Percentiles rank a stretch among this genome's conserved stretches.
Conservation (phyloP, 2,329 filamentous ascomycete genomes). For the Leptographium wingfieldii region DNA sequence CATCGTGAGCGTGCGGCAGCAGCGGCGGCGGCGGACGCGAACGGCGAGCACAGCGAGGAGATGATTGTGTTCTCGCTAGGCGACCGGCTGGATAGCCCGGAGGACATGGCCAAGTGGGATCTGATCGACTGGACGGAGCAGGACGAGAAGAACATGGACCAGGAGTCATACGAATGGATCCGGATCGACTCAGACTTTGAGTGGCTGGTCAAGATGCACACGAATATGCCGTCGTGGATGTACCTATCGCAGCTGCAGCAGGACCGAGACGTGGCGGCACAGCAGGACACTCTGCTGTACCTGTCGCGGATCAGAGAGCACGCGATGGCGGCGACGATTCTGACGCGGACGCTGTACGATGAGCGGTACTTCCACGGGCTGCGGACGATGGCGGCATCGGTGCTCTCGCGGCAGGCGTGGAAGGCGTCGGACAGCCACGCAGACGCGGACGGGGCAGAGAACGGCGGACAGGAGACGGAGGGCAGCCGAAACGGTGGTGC, state of each 20-base stretch:
- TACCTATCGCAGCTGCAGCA: slow-evolving; percentile 95
- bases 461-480: background rate
- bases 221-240: slow-evolving; percentile 88
- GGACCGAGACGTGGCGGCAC: slow-evolving; percentile 90
- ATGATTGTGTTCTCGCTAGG: slow-evolving; percentile 79
- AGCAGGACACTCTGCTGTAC: slow-evolving; percentile 63
- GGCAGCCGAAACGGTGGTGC: background rate
- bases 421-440: slow-evolving; percentile 7
- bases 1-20: slow-evolving; percentile 65
- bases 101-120: slow-evolving; percentile 74
- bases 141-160: slow-evolving; percentile 81
- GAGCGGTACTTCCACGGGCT: slow-evolving; percentile 89
- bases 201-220: slow-evolving; percentile 80
- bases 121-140: slow-evolving; percentile 82
- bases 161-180: slow-evolving; percentile 98
- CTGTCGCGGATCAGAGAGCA: slow-evolving; percentile 56
- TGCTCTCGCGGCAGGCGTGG: slow-evolving; percentile 60
- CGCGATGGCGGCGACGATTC: slow-evolving; percentile 75
- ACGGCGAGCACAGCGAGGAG: slow-evolving; percentile 44
- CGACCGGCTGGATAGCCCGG: slow-evolving; percentile 71
- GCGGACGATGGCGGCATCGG: slow-evolving; percentile 69
- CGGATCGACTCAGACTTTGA: slow-evolving; percentile 96
- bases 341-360: slow-evolving; percentile 83
- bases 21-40: slow-evolving; percentile 43
- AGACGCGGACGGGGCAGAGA: background rate